These are phyloP conservation scores for Talaromyces pinophilus DNA, from an alignment of 2,329 filamentous ascomycete genomes.

Conservation along the genomic window DNA sequence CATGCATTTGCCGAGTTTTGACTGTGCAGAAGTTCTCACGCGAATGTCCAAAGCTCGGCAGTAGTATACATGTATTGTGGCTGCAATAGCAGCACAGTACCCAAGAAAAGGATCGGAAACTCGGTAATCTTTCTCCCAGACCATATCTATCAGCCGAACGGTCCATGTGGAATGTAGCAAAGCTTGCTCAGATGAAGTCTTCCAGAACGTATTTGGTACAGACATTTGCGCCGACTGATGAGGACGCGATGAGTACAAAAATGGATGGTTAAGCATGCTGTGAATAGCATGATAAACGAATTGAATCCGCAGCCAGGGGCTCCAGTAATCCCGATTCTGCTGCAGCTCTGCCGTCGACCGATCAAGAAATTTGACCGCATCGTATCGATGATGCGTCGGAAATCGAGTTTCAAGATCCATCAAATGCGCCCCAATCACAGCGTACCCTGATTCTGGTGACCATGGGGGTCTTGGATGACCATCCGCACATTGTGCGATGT, in stretches of 20 bases:
- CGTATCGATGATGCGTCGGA: constrained; percentile 28
- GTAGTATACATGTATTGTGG: constrained; percentile 45
- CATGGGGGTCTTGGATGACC: constrained; percentile 26
- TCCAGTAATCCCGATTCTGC: constrained; percentile 32
- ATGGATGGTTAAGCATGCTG: constrained; percentile 36
- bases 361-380: constrained; percentile 27
- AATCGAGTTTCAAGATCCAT: constrained; percentile 30
- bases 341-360: constrained; percentile 26
- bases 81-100: constrained; percentile 50
- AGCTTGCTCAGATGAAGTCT: constrained; percentile 49
- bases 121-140: constrained; percentile 48
- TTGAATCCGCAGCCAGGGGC: constrained; percentile 36
- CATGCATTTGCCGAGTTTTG: constrained; percentile 31
- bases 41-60: constrained; percentile 25
- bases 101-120: constrained; percentile 52
- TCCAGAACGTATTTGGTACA: constrained; percentile 54
- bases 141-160: constrained; percentile 54
- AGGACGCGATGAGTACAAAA: constrained; percentile 27
- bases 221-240: constrained; percentile 36
- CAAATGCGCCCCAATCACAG: constrained; percentile 27
- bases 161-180: constrained; percentile 54
- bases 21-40: constrained; percentile 30
- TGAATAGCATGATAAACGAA: constrained; percentile 37
- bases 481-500: constrained; percentile 26
- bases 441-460: constrained; percentile 28